Percentiles rank a stretch among this genome's conserved stretches.
Evolutionary conservation across 2,329 filamentous ascomycete genomes (phyloP).

Genomic region (Cordyceps militaris): DNA sequence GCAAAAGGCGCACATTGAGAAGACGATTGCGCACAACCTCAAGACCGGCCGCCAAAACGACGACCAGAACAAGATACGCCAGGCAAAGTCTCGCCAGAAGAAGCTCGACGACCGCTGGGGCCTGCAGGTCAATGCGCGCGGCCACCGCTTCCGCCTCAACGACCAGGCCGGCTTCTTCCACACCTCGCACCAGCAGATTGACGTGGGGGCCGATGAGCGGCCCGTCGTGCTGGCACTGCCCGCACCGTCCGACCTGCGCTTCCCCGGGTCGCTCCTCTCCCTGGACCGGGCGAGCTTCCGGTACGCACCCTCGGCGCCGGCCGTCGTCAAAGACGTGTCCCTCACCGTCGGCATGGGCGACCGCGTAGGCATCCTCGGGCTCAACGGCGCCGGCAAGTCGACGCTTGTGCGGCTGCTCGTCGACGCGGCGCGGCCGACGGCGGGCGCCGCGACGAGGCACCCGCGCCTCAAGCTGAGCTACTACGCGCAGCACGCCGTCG

Average conservation of each 20-base stretch:
- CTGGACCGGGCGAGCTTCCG: slow-evolving; percentile 62
- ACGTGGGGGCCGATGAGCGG: slow-evolving; percentile 58
- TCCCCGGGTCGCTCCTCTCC: slow-evolving; percentile 66
- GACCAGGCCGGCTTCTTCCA: slow-evolving; percentile 59
- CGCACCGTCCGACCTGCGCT: slow-evolving; percentile 61
- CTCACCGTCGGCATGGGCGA: slow-evolving; percentile 68
- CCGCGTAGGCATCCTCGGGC: slow-evolving; percentile 65
- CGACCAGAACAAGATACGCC: slow-evolving; percentile 79
- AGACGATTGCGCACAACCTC: slow-evolving; percentile 67
- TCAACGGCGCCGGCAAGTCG: slow-evolving; percentile 79
- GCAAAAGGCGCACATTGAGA: slow-evolving; percentile 73
- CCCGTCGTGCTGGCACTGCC: slow-evolving; percentile 52
- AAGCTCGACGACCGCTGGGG: slow-evolving; percentile 78
- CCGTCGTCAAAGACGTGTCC: slow-evolving; percentile 54
- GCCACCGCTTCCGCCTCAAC: slow-evolving; percentile 74
- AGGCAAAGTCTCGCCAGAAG: slow-evolving; percentile 77
- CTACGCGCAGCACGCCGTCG: slow-evolving; percentile 74
- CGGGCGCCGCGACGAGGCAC: slow-evolving; percentile 58
- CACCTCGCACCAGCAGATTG: slow-evolving; percentile 58
- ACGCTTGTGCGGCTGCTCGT: slow-evolving; percentile 67
- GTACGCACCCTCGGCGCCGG: slow-evolving; percentile 40
- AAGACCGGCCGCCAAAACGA: slow-evolving; percentile 69
- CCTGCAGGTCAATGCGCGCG: slow-evolving; percentile 63
- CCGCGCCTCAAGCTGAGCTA: slow-evolving; percentile 64
- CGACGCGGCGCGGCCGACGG: slow-evolving; percentile 49